Evolutionary conservation across 352 stramenopile genomes (phyloP).

Genomic region (Peronosclerospora sorghi): DNA sequence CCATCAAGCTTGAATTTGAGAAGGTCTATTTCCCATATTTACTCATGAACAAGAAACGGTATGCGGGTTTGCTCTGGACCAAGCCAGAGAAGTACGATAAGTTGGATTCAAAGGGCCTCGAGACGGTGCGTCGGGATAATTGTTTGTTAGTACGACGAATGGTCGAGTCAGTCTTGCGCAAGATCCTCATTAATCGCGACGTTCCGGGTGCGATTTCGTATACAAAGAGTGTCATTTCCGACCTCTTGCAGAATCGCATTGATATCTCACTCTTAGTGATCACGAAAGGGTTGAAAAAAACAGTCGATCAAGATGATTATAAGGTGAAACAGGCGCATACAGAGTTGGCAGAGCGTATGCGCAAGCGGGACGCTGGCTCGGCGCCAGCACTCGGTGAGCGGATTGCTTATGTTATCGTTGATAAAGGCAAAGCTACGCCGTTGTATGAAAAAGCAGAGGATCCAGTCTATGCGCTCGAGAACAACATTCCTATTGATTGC

Average conservation of each 20-base stretch:
- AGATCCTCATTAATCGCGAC: constrained; percentile 97
- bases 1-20: constrained; percentile 99
- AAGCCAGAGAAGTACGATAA: constrained; percentile 97
- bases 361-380: constrained; percentile 94
- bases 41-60: constrained; percentile 99
- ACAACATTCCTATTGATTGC: constrained; percentile 98
- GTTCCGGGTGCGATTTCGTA: constrained; percentile 94
- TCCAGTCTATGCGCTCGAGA: constrained; percentile 97
- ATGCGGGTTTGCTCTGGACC: constrained; percentile 72
- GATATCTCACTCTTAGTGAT: constrained; percentile 99
- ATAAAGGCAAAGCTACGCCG: constrained; percentile 91
- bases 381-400: constrained; percentile 97
- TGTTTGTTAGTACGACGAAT: constrained; percentile 96
- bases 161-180: constrained; percentile 94
- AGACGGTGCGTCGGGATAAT: constrained; percentile 99
- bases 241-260: constrained; percentile 99
- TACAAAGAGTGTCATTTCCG: constrained; percentile 95
- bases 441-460: constrained; percentile 98
- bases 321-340: constrained; percentile 98
- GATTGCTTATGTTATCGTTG: constrained; percentile 99
- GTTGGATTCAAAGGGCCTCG: constrained; percentile 96
- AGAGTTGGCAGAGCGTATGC: constrained; percentile 97
- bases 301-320: constrained; percentile 96
- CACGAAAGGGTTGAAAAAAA: constrained; percentile 98
- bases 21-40: constrained; percentile 99